A percentile compares a stretch with the other conserved stretches of the same genome.
Evolutionary conservation across 441 rosid genomes (phyloP).

Genomic region (Mallotus repandus): DNA sequence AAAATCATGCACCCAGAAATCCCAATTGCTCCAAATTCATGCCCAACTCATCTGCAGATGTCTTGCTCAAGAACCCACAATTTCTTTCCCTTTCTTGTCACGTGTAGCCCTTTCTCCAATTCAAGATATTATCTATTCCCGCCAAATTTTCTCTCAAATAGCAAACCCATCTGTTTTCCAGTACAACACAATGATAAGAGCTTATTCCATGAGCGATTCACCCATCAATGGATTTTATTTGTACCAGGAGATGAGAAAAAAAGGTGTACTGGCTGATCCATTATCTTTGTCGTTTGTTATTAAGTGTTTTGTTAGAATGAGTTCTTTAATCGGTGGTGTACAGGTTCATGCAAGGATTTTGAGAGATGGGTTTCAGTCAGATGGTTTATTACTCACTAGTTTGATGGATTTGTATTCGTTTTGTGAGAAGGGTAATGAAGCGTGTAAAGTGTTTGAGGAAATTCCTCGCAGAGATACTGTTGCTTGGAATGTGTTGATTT

Average conservation of each 20-base stretch:
- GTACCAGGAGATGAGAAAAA: constrained; percentile 44
- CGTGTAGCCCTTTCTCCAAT: constrained; percentile 43
- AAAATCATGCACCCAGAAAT: constrained; percentile 41
- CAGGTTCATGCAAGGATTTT: constrained; percentile 69
- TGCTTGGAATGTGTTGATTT: constrained; percentile 71
- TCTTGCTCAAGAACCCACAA: constrained; percentile 37
- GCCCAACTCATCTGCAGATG: constrained; percentile 55
- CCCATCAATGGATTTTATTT: constrained; percentile 55
- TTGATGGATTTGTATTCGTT: constrained; percentile 61
- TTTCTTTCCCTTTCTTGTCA: constrained; percentile 56
- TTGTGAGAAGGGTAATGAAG: constrained; percentile 32
- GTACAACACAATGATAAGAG: constrained; percentile 71
- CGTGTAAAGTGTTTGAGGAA: constrained; percentile 73
- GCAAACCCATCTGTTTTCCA: constrained; percentile 44
- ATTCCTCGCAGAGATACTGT: constrained; percentile 55
- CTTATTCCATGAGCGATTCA: constrained; percentile 45
- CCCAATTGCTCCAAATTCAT: constrained; percentile 66
- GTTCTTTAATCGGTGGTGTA: constrained; percentile 41
- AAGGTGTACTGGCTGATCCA: constrained; percentile 38
- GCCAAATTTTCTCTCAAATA: constrained; percentile 49
- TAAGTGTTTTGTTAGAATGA: constrained; percentile 48
- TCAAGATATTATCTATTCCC: constrained; percentile 42
- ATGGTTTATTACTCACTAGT: constrained; percentile 58
- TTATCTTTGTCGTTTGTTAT: constrained; percentile 57
- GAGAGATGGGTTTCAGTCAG: constrained; percentile 60